phyloP scores from a whole-genome alignment of 1,284 basidiomycete genomes.

The Rhodotorula sp. region DNA sequence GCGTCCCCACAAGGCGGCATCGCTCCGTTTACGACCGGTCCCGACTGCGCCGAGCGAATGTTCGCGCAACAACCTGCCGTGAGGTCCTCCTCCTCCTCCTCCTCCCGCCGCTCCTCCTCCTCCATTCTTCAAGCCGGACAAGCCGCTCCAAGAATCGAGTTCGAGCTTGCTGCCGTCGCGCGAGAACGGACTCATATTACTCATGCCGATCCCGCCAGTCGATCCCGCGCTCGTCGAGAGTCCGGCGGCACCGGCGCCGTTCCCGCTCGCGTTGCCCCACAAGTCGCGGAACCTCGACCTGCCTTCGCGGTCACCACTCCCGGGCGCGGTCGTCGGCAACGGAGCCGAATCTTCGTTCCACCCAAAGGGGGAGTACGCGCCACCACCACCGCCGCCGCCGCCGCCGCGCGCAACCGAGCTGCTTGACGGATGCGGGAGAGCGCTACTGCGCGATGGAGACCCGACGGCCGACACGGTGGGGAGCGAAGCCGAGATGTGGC shows the following conservation, averaged over 20 bases:
- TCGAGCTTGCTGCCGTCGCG: conserved; percentile 29
- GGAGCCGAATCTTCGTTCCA: conserved; percentile 26
- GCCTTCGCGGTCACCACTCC: conserved; percentile 29
- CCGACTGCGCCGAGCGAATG: conserved; percentile 39
- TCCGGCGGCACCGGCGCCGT: not conserved
- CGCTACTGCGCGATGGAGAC: not conserved
- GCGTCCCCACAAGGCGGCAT: conserved; percentile 38
- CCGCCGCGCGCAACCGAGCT: not conserved
- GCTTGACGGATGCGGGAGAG: not conserved
- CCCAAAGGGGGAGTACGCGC: conserved; percentile 16
- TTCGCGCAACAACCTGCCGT: conserved; percentile 19
- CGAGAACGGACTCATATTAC: conserved; percentile 46
- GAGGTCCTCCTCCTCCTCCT: conserved; percentile 20
- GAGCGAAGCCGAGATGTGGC: conserved; percentile 31
- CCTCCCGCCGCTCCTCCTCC: conserved; percentile 13
- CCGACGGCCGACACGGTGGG: conserved; percentile 28
- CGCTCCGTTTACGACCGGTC: conserved; percentile 35
- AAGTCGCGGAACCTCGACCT: conserved; percentile 20
- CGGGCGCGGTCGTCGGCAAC: not conserved
- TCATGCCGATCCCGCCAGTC: conserved; percentile 40
- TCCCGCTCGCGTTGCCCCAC: conserved; percentile 1
- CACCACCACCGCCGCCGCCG: not conserved
- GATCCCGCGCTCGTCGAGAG: conserved; percentile 11
- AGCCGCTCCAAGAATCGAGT: conserved; percentile 14
- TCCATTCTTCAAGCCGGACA: not conserved